Base-by-base conservation (phyloP, 352 stramenopile genomes). In the Globisporangium paroecandrum region DNA sequence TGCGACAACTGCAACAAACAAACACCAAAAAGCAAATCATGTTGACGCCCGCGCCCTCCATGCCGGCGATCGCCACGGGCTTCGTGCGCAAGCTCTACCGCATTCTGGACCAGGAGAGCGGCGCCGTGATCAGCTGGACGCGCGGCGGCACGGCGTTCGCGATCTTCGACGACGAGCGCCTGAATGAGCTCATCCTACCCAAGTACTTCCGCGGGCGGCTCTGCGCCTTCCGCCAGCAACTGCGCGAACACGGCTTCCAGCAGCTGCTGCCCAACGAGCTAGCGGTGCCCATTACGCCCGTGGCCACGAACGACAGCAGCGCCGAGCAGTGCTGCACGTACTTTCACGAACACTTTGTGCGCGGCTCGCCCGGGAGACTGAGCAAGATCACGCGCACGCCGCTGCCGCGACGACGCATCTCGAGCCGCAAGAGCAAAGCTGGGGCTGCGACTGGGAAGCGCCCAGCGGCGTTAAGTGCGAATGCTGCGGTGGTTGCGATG, bases 21-120 rank as follows among this genome's bases (percentile, higher is more conserved):
- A 46, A 20, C 38, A 18, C 3, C 38, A 20, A n/a, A 5, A 20
- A 49, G 0, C 41, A 22, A 49, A 49, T 22, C 15, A 49, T 49
- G 41, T 49, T 49, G 41, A 49, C 41, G 41, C 41, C 41, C 5
- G 41, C 41, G 41, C 41, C 15, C 3, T 57, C 53, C 9, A 49
- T 78, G 12, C 72, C 72, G 47, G 68, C 72, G 34, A 92, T 93
- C 70, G 81, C 84, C 62, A 85, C 80, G 38, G 72, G 74, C 9
- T 93, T 93, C 32, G 78, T 93, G 70, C 82, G 84, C 70, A 90
- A 93, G 65, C 69, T 93, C 25, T 93, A 93, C 65, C 78, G 77
- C 58, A 88, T 93, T 25, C 75, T 93, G 53, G 83, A 93, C 72
- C 74, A 82, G 55, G 74, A 90, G 62, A 77, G 71, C 62, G 68